Evolutionary conservation across 2,329 filamentous ascomycete species (phyloP), one percentile per base, ranked within the genome.

Genomic region (Clarireedia paspali): DNA sequence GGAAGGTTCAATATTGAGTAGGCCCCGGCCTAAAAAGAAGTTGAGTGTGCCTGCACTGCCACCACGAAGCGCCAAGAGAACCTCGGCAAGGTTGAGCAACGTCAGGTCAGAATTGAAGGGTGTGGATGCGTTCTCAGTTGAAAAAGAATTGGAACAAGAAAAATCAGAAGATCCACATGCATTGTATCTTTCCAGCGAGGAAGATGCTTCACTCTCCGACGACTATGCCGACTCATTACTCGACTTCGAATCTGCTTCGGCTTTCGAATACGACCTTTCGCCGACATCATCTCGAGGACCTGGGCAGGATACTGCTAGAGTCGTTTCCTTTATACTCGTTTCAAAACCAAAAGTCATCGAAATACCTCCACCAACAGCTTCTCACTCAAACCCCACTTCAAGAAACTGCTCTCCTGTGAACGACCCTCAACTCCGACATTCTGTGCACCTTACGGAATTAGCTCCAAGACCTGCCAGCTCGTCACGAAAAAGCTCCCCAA

Each of bases 151-250:
- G 15, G 47, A 39, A 3, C 44, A 64, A 27, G 57, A 61, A 50
- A 24, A 44, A 10, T n/a, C 34, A 15, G 50, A 61, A 15, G 64
- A 70, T 60, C 78, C 81, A 5, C 81, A 84, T 66, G 78, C 83
- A 56, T 65, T 81, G 57, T 86, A 86, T 67, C 77, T 86, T 26
- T 85, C 82, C 2, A 84, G 81, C 0, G 83, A 86, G 62, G 83
- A 86, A 66, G 83, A 85, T 60, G 81, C 77, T 30, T 85, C 82
- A 1, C 82, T 82, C 1, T 81, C 79, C 47, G 82, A 82, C 68
- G 78, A 82, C 63, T 76, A 76, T 63, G 83, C 80, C 55, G 80
- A 81, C 61, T 77, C 76, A 59, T 66, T 71, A 53, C 70, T 71
- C 61, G 76, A 80, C 60, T 77, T 74, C 49, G 65, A 64, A 30